A percentile compares a stretch with the other conserved stretches of the same genome.
These are phyloP conservation scores for Lathyrus sativus DNA, from an alignment of 306 rosid species.

Conservation along the genomic window DNA sequence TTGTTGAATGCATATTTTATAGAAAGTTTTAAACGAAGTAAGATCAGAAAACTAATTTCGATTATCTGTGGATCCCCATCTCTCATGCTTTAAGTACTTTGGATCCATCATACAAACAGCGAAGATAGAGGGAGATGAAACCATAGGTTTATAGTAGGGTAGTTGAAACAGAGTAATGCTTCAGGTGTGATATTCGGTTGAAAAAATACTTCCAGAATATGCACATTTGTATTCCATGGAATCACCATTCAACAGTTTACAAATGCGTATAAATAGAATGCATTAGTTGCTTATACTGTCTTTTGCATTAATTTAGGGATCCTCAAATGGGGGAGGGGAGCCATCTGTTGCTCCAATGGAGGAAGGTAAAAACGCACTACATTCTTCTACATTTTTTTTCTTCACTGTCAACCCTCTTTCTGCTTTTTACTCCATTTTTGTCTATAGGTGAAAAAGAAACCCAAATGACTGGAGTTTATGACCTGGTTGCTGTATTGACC, in stretches of 20 bases:
- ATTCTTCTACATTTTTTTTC: not conserved
- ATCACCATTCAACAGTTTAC: conserved; percentile 6
- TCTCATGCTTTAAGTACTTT: not conserved
- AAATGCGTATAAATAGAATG: conserved; percentile 7
- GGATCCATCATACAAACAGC: not conserved
- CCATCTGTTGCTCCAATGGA: conserved; percentile 65
- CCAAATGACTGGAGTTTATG: conserved; percentile 89
- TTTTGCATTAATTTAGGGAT: conserved; percentile 61
- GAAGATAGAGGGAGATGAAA: not conserved
- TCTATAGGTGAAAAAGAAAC: conserved; percentile 57
- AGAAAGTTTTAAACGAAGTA: not conserved
- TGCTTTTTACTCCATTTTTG: conserved; percentile 40
- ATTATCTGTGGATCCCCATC: not conserved
- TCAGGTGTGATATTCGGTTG: not conserved
- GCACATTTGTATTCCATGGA: not conserved
- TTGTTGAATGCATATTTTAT: not conserved
- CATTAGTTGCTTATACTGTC: conserved; percentile 1
- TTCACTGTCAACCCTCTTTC: conserved; percentile 24
- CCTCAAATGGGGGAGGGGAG: conserved; percentile 77
- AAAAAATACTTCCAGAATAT: not conserved
- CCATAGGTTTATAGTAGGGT: not conserved
- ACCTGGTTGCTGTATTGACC: conserved; percentile 95
- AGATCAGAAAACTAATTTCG: not conserved
- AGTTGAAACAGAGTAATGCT: not conserved
- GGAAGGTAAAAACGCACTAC: conserved; percentile 56